These are phyloP conservation scores for Rhizopus delemar DNA, from an alignment of 371 early-diverging fungal species.

Conservation along the genomic window DNA sequence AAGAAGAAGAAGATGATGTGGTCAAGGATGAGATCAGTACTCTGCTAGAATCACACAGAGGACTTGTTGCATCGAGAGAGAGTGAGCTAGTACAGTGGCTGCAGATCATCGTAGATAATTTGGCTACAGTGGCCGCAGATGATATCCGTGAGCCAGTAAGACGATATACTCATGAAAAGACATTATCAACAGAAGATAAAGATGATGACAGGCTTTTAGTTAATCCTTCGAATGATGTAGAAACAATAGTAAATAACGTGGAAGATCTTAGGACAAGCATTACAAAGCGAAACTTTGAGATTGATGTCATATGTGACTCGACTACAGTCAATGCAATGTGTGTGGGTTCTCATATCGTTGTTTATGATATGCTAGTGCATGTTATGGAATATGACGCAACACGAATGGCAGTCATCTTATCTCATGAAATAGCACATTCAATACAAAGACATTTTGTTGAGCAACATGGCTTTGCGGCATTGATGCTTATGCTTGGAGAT, in stretches of 20 bases:
- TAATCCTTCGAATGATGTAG: neutral
- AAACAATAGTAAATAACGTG: constrained; percentile 1
- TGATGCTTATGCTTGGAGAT: constrained; percentile 51
- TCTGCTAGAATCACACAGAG: constrained; percentile 32
- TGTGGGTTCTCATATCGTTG: constrained; percentile 36
- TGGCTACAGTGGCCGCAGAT: constrained; percentile 39
- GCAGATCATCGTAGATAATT: constrained; percentile 43
- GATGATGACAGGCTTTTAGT: neutral
- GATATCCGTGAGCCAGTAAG: constrained; percentile 51
- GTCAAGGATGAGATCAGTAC: constrained; percentile 35
- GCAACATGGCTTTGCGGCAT: constrained; percentile 54
- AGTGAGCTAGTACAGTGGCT: constrained; percentile 39
- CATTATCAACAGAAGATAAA: neutral
- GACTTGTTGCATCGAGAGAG: constrained; percentile 37
- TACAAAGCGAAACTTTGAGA: constrained; percentile 25
- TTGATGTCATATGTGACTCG: constrained; percentile 40
- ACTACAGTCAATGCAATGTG: constrained; percentile 52
- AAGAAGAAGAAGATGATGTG: constrained; percentile 53
- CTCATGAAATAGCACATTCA: constrained; percentile 66
- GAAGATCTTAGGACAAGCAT: constrained; percentile 12
- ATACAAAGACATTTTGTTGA: constrained; percentile 66
- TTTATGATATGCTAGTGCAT: constrained; percentile 52
- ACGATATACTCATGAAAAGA: constrained; percentile 9
- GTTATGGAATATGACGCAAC: constrained; percentile 55
- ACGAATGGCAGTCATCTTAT: constrained; percentile 58